A percentile compares a stretch with the other conserved stretches of the same genome.
These are phyloP conservation scores for Serpula lacrymans DNA, from an alignment of 768 basidiomycete genomes.

Conservation along the genomic window DNA sequence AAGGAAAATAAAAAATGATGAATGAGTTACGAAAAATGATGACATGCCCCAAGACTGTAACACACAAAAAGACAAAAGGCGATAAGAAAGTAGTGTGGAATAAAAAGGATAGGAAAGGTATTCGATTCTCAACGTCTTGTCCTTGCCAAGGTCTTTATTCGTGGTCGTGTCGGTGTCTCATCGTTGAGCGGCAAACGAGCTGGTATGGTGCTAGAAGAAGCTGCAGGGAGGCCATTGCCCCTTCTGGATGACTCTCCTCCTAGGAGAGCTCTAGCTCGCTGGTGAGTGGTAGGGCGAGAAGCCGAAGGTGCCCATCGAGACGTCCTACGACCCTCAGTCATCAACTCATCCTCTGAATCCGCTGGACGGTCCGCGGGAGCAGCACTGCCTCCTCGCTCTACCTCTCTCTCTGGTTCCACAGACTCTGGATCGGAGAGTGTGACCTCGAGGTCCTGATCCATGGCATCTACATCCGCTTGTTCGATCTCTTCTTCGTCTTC, in stretches of 20 bases:
- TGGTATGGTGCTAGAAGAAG: conserved; percentile 29
- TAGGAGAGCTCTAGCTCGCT: conserved; percentile 12
- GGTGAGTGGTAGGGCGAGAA: conserved; percentile 13
- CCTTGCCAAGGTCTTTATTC: conserved; percentile 41
- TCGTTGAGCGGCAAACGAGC: conserved; percentile 35
- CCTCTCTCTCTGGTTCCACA: conserved; percentile 21
- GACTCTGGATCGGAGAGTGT: conserved; percentile 30
- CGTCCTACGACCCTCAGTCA: conserved; percentile 23
- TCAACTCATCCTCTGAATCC: conserved; percentile 29
- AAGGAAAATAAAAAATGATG: too few relatives aligned
- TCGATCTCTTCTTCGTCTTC: conserved; percentile 38
- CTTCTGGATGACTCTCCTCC: conserved; percentile 20
- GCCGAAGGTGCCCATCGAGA: conserved; percentile 27
- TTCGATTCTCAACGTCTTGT: conserved; percentile 43
- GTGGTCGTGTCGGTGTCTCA: conserved; percentile 63
- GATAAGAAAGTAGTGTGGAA: too few relatives aligned
- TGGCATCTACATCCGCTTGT: conserved; percentile 62
- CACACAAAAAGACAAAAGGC: too few relatives aligned
- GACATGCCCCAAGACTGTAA: too few relatives aligned
- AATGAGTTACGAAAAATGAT: too few relatives aligned
- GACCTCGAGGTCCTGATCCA: conserved; percentile 60
- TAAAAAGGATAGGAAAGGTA: conserved; percentile 7
- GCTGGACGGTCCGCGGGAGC: conserved; percentile 22
- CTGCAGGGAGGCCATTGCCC: conserved; percentile 21
- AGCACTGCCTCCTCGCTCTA: conserved; percentile 24